Conservation (phyloP, 2,329 filamentous ascomycete species). For the Zopfia rhizophila region DNA sequence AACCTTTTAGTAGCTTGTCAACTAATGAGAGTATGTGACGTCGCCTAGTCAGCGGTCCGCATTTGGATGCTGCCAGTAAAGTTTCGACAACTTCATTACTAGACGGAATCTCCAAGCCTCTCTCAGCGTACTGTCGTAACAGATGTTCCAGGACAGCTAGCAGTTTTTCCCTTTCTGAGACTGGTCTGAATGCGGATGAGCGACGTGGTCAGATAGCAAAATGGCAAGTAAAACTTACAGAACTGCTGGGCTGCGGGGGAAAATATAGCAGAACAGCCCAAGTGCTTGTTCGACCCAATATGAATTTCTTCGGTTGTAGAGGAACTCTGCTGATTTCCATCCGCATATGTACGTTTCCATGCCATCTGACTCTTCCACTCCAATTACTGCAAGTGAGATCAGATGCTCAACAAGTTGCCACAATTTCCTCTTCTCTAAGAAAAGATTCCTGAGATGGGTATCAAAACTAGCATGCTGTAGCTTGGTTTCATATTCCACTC, state of each 20-base stretch:
- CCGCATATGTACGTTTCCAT: no score
- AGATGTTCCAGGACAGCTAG: conserved; percentile 2
- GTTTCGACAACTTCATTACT: conserved; percentile 3
- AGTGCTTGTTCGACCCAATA: conserved; percentile 3
- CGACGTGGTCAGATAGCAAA: background rate
- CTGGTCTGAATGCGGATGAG: no score
- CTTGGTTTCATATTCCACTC: no score
- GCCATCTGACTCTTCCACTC: no score
- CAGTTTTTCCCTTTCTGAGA: background rate
- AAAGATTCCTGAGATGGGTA: no score
- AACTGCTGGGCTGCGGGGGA: conserved; percentile 5
- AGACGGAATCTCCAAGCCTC: background rate
- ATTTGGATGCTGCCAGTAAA: conserved; percentile 5
- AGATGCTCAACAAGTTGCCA: no score
- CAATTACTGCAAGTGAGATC: no score
- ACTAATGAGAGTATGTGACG: conserved; percentile 1
- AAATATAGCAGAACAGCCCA: conserved; percentile 6
- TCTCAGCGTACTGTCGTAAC: conserved; percentile 5
- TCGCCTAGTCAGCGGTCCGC: background rate
- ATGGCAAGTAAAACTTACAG: conserved; percentile 6
- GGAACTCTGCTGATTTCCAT: no score
- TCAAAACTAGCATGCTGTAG: no score
- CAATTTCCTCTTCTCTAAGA: no score
- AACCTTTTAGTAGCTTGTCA: background rate
- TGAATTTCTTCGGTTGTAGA: no score